Base-by-base conservation (phyloP, 169 alveolate genomes). In the Plasmodium yoelii region DNA sequence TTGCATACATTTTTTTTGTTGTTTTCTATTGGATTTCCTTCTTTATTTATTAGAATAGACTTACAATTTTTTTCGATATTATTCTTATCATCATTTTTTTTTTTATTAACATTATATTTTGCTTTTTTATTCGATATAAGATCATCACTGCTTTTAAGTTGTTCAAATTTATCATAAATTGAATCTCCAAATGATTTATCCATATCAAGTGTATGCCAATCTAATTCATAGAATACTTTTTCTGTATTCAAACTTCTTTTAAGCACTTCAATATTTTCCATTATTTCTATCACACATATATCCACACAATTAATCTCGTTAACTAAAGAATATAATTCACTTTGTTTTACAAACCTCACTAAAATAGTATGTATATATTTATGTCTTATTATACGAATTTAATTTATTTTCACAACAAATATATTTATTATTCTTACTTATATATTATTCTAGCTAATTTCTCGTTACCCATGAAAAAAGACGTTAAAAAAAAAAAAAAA, bases 161-260 rank as follows among this genome's bases (percentile, higher is more conserved):
- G 18, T 28, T 74, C 74, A 39, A 60, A 74, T 0, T 65, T 13
- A 47, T 77, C 69, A 51, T 64, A 34, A 39, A 28, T 51, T 0
- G 89, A 49, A 28, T 26, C 68, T 26, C 53, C 80, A 39, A 53
- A 61, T 15, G 89, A 77, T 65, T 39, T 34, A 44, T 77, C 80
- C 47, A 77, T 9, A 24, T 8, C 68, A 18, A 77, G 63, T 46
- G 64, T 77, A 57, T 77, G 89, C 63, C 80, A 64, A 18, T 64
- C 65, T 12, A 77, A 77, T 24, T 77, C 49, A 24, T 77, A 64
- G 59, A 77, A 77, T 49, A 77, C 89, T 24, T 64, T 77, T 64
- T 77, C 89, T 55, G 75, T 65, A 55, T 61, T 77, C 53, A 77
- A 68, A 26, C 44, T 15, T 77, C 53, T 34, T 64, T 77, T 77